These are phyloP conservation scores for Psilocybe azurescens DNA, from an alignment of 768 basidiomycete genomes.

Conservation along the genomic window DNA sequence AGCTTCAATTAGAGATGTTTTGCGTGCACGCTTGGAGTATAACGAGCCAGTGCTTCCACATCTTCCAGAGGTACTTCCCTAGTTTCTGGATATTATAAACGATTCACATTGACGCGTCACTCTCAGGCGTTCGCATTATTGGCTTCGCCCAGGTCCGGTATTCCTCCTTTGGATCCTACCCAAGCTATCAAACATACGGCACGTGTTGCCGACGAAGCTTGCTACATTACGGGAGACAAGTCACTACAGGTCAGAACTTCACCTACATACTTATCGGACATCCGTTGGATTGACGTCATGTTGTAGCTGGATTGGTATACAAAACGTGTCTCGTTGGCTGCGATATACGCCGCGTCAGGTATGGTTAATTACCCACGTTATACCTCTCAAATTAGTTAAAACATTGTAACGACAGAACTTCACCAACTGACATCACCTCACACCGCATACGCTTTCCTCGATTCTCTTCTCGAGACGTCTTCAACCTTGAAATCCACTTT, in stretches of 20 bases:
- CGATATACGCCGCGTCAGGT: slow-evolving; percentile 78
- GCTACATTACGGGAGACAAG: slow-evolving; percentile 57
- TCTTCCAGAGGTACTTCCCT: slow-evolving; percentile 65
- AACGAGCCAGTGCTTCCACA: slow-evolving; percentile 71
- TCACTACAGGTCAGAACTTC: slow-evolving; percentile 57
- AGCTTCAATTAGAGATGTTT: slow-evolving; percentile 51
- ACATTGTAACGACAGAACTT: slow-evolving; percentile 51
- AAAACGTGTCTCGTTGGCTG: slow-evolving; percentile 65
- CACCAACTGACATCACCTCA: slow-evolving; percentile 82
- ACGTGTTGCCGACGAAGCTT: slow-evolving; percentile 73
- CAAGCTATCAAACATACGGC: slow-evolving; percentile 67
- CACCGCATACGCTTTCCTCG: slow-evolving; percentile 71
- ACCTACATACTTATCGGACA: neutral
- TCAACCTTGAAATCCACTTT: slow-evolving; percentile 49
- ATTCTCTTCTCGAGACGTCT: slow-evolving; percentile 60
- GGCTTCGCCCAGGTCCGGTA: slow-evolving; percentile 51
- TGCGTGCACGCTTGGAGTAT: slow-evolving; percentile 60
- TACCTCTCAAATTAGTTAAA: neutral
- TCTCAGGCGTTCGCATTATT: slow-evolving; percentile 77
- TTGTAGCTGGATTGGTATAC: slow-evolving; percentile 76
- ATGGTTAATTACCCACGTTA: neutral
- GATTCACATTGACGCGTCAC: neutral
- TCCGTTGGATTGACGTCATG: slow-evolving; percentile 5
- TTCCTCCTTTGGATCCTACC: slow-evolving; percentile 61
- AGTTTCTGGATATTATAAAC: neutral